A percentile compares a stretch with the other conserved stretches of the same genome.
These are phyloP conservation scores for Amaranthus tricolor DNA, from an alignment of 179 eudicot species.

Conservation along the genomic window DNA sequence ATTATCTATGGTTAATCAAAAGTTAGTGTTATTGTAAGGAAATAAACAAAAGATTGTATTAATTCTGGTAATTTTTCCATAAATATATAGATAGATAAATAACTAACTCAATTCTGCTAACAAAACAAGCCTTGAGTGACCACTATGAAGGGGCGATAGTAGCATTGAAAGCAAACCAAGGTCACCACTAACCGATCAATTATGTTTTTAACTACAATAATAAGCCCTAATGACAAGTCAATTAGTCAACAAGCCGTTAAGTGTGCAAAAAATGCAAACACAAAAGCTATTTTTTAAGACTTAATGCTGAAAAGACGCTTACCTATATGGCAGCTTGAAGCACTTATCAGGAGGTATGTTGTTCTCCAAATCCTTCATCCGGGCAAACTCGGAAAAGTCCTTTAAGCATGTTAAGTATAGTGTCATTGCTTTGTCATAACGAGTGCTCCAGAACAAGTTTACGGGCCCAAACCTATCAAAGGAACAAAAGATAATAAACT, in stretches of 20 bases:
- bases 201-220: background rate
- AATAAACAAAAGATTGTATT: too few species aligned
- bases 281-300: background rate
- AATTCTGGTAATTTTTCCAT: too few species aligned
- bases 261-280: background rate
- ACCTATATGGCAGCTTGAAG: slow-evolving; percentile 94
- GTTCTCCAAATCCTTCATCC: slow-evolving; percentile 76
- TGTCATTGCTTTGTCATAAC: slow-evolving; percentile 97
- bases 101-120: background rate
- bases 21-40: too few species aligned
- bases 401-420: slow-evolving; percentile 88
- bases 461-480: slow-evolving; percentile 86
- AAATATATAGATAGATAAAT: background rate
- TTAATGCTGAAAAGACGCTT: slow-evolving; percentile 10
- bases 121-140: slow-evolving; percentile 1
- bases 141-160: background rate
- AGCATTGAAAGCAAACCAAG: background rate
- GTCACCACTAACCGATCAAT: background rate
- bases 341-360: slow-evolving; percentile 83
- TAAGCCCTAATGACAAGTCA: background rate
- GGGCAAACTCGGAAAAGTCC: slow-evolving; percentile 92
- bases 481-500: background rate
- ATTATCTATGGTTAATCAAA: too few species aligned
- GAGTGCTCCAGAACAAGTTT: slow-evolving; percentile 97
- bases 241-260: background rate